Base-by-base conservation (phyloP, 768 basidiomycete species). In the Mycena sanguinolenta region DNA sequence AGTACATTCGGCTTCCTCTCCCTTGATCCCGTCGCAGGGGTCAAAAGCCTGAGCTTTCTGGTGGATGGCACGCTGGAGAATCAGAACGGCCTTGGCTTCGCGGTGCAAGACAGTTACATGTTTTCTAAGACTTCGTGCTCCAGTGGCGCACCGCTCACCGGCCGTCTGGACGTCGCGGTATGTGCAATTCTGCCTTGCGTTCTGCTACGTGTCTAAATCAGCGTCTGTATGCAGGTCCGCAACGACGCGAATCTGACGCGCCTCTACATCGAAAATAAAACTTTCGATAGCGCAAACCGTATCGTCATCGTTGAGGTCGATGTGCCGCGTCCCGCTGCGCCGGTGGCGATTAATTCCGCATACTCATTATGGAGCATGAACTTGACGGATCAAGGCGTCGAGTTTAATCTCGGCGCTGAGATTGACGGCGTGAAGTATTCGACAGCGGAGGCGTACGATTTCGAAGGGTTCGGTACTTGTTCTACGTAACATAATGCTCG, bases 401-500 rank as follows among this genome's bases (percentile, higher is more conserved):
- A 1, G 9, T 65, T 57, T 32, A 46, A 21, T 19, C 55, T 65
- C 28, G 63, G 63, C 19, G 63, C 63, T 27, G 63, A 65, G 13
- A 65, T 65, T 58, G 64, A 49, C 42, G 64, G 64, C 30, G 19
- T 65, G 30, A 65, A 65, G 44, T 65, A 65, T 28, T 65, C 64
- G 64, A 65, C 59, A 19, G 49, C 64, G 28, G 64, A 54, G 21
- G 3, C 17, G 32, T 34, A 34, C 32, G 32, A 34, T 34, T 34
- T 34, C 32, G 32, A 34, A 10, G 32, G 10, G 10, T 34, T 4
- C 6, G 32, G 32, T 10, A 4, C 32, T 34, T 34, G 32, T 34
- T 10, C n/a, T n/a, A n/a, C n/a, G n/a, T n/a, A n/a, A n/a, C n/a
- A n/a, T n/a, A n/a, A n/a, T n/a, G n/a, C n/a, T n/a, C n/a, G n/a